Evolutionary conservation across 2,329 filamentous ascomycete genomes (phyloP), one percentile per base, ranked within the genome.

Genomic region (Cryphonectria nitschkei): DNA sequence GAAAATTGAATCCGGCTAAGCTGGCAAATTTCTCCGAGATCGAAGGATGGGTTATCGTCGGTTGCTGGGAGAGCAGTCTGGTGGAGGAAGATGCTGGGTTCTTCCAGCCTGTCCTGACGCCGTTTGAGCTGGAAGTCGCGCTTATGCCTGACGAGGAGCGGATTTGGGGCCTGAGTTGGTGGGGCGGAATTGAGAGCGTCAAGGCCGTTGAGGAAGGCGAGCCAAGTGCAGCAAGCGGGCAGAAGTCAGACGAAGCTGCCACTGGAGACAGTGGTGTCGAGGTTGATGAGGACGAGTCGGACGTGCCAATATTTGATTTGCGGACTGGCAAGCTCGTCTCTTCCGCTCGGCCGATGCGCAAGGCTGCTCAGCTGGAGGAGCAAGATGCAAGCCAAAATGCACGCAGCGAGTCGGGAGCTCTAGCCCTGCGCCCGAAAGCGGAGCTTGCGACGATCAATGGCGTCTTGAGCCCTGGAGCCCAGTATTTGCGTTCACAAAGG

Each of bases 1-100:
- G 96, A 71, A 98, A 98, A 80, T 86, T 99, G 37, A 99, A 98
- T 78, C 91, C 95, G 0, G 95, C 95, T 52, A 99, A 99, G 80
- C 86, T 99, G 32, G 96, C 96, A 65, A 99, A 99, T 81, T 99
- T 99, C 82, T 89, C 92, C 70, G 96, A 99, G 80, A 89, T 99
- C 6, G 95, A 94, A 60, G 95, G 94, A 22, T 99, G 96, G 96
- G 94, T 98, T 0, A 94, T 98, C 0, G 93, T 99, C 13, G 95
- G 96, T 2, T 99, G 96, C 81, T 99, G 96, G 96, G 96, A 99
- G 82, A 97, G 95, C 79, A 94, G 93, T 72, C 83, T 98, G 66
- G 89, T 99, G 5, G 95, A 98, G 76, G 94, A 94, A 74, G 92
- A 93, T 70, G 80, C 80, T 0, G 93, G 92, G 8, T 97, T 97